Percentiles rank a stretch among this genome's conserved stretches.
Conservation (phyloP, 164 flowering plant species). For the Macadamia tetraphylla region DNA sequence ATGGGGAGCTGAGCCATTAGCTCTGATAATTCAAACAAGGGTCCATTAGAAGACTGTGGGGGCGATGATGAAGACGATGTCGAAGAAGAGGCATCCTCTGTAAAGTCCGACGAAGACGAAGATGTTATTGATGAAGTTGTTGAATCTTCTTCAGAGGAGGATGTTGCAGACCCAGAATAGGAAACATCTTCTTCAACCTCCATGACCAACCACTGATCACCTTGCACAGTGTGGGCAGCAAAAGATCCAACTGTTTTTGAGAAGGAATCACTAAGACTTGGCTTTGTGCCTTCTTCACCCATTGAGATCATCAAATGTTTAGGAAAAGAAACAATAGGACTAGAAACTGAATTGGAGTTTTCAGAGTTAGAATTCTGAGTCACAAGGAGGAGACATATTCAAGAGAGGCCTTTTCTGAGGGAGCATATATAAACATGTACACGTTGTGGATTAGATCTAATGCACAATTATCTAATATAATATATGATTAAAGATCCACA, state of each 20-base stretch:
- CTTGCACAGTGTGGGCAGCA: not conserved
- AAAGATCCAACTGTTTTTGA: constrained; percentile 1
- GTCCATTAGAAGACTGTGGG: constrained; percentile 34
- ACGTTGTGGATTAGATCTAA: not conserved
- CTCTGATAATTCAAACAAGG: constrained; percentile 64
- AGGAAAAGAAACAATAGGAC: not conserved
- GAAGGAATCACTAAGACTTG: constrained; percentile 10
- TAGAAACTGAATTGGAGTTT: not conserved
- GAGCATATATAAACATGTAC: not conserved
- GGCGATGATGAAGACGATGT: constrained; percentile 16
- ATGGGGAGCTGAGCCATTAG: constrained; percentile 83
- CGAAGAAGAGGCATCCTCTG: constrained; percentile 55
- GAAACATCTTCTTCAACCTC: constrained; percentile 23
- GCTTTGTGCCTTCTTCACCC: constrained; percentile 21
- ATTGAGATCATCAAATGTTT: constrained; percentile 5
- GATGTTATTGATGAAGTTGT: constrained; percentile 22
- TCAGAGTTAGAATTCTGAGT: too few relatives aligned
- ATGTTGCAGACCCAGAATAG: constrained; percentile 16
- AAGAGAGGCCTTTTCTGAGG: too few relatives aligned
- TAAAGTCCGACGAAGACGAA: constrained; percentile 40
- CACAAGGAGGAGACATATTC: too few relatives aligned
- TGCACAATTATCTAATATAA: too few relatives aligned
- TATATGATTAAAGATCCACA: too few relatives aligned
- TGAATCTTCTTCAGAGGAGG: constrained; percentile 31
- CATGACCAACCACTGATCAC: constrained; percentile 21